Base-by-base conservation (phyloP, 305 asterid species). In the Fraxinus velutina region DNA sequence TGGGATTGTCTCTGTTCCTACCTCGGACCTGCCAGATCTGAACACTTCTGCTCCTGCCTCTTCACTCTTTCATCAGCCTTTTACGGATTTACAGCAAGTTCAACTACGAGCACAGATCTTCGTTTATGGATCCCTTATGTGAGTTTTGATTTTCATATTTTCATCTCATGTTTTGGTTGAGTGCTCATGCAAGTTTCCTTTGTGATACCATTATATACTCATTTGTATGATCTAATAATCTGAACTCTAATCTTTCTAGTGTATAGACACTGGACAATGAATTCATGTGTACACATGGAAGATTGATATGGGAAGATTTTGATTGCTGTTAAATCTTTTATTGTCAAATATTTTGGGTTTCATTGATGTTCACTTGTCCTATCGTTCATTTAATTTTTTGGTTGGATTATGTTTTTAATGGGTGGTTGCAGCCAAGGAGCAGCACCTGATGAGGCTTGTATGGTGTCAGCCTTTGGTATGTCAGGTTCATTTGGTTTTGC, bases 51-150 rank as follows among this genome's bases (percentile, higher is more conserved):
- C 93, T 81, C 85, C 92, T 77, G 74, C 92, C 62, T 86, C 98
- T 27, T 82, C 83, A 73, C 86, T 88, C 81, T 93, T 91, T 85
- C 97, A 87, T 81, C 99, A 96, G 84, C 98, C 99, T 85, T 94
- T 96, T 85, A 91, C 98, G 17, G 99, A 93, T 89, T 81, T 88
- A 79, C 99, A 96, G 82, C 99, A 96, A 94, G 91, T 94, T 88
- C 98, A 96, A 85, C 88, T 96, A 70, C 95, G 99, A 68, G 99
- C 99, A 9, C 99, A 96, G 81, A 96, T 96, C 82, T 92, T 94
- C 83, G 98, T 96, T 79, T 96, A 96, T 88, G 99, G 99, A 78
- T 92, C 98, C 85, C 91, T 96, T 72, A 96, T 96, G 99, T 96
- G 88, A 94, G 98, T 92, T 27, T 57, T 33, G 21, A 8, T 30